These are phyloP conservation scores for Dendrocalamus sinicus DNA, from an alignment of 176 grass and related monocot species.

Conservation along the genomic window DNA sequence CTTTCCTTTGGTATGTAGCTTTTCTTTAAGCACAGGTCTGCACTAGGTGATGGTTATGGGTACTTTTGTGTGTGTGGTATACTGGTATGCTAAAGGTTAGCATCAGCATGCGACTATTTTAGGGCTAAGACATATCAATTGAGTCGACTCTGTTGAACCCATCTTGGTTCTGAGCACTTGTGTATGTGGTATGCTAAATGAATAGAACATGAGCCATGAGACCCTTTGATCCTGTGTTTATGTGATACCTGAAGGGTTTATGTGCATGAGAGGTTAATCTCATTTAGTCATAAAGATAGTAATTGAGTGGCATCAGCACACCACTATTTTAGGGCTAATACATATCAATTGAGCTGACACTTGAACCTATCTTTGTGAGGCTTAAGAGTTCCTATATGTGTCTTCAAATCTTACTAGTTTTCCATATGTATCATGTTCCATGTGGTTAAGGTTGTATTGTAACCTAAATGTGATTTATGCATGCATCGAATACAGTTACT, in stretches of 20 bases:
- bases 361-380: slow-evolving; percentile 3
- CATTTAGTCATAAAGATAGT: not conserved
- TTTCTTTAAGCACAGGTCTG: slow-evolving; percentile 15
- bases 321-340: not conserved
- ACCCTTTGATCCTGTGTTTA: not conserved
- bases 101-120: slow-evolving; percentile 14
- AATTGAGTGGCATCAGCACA: not conserved
- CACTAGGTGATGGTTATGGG: not conserved
- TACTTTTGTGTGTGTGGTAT: not conserved
- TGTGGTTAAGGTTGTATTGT: slow-evolving; percentile 7
- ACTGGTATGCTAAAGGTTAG: not conserved
- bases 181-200: slow-evolving; percentile 16
- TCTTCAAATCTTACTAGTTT: slow-evolving; percentile 25
- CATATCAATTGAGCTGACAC: not conserved
- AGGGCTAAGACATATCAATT: slow-evolving; percentile 5
- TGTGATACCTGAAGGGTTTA: slow-evolving; percentile 14
- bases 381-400: not conserved
- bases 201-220: not conserved
- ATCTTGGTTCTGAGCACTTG: slow-evolving; percentile 3
- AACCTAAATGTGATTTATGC: slow-evolving; percentile 28
- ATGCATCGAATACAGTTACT: not conserved
- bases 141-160: not conserved
- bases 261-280: slow-evolving; percentile 14
- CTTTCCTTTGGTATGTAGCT: slow-evolving; percentile 54
- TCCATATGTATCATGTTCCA: not conserved